phyloP scores from a whole-genome alignment of 73 alveolate species.

The Paramecium tetraurelia region DNA sequence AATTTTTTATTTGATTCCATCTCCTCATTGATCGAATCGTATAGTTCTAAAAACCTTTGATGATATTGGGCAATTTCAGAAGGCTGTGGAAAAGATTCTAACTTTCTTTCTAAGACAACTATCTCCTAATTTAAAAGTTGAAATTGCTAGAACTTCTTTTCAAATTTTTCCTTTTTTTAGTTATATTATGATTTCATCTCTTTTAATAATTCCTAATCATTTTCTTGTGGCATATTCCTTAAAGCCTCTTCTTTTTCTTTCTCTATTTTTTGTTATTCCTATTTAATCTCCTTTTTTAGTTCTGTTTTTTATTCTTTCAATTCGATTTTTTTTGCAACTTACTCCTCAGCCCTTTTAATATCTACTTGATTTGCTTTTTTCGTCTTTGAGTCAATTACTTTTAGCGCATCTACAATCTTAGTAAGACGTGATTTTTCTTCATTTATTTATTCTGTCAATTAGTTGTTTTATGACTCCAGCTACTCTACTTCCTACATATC shows the following conservation, averaged over 20 bases:
- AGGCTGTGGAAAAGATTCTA: constrained; percentile 63
- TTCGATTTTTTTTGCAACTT: constrained; percentile 19
- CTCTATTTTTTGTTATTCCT: constrained; percentile 35
- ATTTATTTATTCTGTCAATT: neutral
- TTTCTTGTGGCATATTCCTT: neutral
- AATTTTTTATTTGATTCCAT: constrained; percentile 62
- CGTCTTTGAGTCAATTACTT: constrained; percentile 1
- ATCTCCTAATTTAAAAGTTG: constrained; percentile 59
- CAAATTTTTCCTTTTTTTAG: constrained; percentile 42
- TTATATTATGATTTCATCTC: constrained; percentile 42
- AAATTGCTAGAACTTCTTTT: constrained; percentile 48
- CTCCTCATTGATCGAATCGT: constrained; percentile 64
- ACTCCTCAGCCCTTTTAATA: constrained; percentile 45
- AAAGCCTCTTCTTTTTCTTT: constrained; percentile 30
- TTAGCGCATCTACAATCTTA: neutral
- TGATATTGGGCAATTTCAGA: constrained; percentile 67
- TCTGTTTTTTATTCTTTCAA: constrained; percentile 33
- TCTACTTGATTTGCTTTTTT: constrained; percentile 23
- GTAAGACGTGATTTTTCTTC: neutral
- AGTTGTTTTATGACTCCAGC: neutral
- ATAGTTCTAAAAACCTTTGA: constrained; percentile 66
- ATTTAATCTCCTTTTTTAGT: constrained; percentile 52
- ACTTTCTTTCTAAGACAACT: constrained; percentile 68
- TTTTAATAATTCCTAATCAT: constrained; percentile 23
- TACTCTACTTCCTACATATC: neutral